phyloP scores from a whole-genome alignment of 2,329 filamentous ascomycete species.

The Alternaria brassicae region DNA sequence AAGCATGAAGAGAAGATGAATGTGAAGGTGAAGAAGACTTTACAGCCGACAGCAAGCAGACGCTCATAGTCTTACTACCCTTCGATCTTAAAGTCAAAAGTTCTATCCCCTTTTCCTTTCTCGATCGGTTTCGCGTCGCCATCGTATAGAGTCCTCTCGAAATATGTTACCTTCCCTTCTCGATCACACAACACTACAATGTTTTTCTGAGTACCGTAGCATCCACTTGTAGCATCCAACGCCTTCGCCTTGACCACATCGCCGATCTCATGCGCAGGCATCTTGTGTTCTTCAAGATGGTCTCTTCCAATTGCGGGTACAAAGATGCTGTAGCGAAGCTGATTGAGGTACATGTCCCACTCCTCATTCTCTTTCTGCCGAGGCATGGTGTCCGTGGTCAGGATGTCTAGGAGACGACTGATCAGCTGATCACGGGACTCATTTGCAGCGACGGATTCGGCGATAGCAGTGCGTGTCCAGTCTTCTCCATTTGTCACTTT shows the following conservation, averaged over 20 bases:
- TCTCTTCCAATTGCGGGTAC: slow-evolving; percentile 63
- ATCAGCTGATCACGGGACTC: slow-evolving; percentile 60
- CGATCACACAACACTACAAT: slow-evolving; percentile 65
- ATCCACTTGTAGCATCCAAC: slow-evolving; percentile 53
- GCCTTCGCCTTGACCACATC: slow-evolving; percentile 51
- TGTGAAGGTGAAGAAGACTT: neutral
- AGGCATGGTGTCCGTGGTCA: slow-evolving; percentile 64
- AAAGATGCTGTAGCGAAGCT: slow-evolving; percentile 67
- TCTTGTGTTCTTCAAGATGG: slow-evolving; percentile 49
- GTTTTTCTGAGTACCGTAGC: slow-evolving; percentile 71
- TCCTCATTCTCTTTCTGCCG: slow-evolving; percentile 56
- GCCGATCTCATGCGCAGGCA: slow-evolving; percentile 50
- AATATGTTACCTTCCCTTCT: slow-evolving; percentile 64
- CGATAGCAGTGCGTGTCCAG: slow-evolving; percentile 59
- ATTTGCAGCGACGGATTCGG: slow-evolving; percentile 51
- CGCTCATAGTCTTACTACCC: slow-evolving; percentile 37
- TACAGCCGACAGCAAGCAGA: no score
- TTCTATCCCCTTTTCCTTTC: slow-evolving; percentile 56
- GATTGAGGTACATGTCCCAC: slow-evolving; percentile 63
- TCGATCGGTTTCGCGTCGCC: slow-evolving; percentile 57
- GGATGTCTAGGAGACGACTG: slow-evolving; percentile 58
- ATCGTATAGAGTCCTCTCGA: slow-evolving; percentile 68
- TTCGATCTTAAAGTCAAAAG: slow-evolving; percentile 59
- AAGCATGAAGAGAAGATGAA: neutral
- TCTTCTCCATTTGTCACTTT: slow-evolving; percentile 67